phyloP scores from a whole-genome alignment of 2,329 filamentous ascomycete genomes.

The Alternaria angustiovoidea region DNA sequence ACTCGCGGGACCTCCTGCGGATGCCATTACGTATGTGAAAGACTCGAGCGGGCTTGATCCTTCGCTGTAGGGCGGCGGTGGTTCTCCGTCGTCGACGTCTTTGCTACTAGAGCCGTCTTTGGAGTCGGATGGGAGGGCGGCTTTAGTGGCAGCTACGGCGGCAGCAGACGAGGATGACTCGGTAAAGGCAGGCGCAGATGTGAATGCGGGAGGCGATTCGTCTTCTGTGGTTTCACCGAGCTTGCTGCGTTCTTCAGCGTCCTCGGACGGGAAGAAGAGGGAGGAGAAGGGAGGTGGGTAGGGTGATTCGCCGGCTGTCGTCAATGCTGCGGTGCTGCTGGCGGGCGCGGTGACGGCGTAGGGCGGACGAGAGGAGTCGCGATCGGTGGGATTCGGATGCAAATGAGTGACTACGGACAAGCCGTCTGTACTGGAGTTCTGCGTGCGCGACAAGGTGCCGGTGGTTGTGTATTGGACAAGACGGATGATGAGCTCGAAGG shows the following conservation, averaged over 20 bases:
- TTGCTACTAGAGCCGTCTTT: conserved; percentile 79
- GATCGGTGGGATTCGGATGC: conserved; percentile 37
- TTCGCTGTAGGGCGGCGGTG: conserved; percentile 95
- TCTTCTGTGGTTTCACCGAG: conserved; percentile 46
- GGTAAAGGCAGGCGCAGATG: conserved; percentile 61
- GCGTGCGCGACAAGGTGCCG: conserved; percentile 56
- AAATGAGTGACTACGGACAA: conserved; percentile 57
- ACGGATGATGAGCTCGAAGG: conserved; percentile 35
- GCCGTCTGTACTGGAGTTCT: conserved; percentile 51
- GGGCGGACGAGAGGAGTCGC: conserved; percentile 35
- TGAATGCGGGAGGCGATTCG: conserved; percentile 59
- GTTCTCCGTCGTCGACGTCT: conserved; percentile 80
- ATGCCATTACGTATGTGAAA: conserved; percentile 97
- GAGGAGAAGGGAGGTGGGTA: conserved; percentile 70
- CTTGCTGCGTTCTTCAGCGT: conserved; percentile 58
- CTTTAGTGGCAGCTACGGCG: conserved; percentile 77
- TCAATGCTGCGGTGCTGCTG: conserved; percentile 46
- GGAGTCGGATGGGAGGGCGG: conserved; percentile 80
- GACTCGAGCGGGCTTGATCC: conserved; percentile 89
- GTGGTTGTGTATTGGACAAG: conserved; percentile 35
- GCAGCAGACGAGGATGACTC: conserved; percentile 57
- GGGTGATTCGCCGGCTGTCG: conserved; percentile 61
- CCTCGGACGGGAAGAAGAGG: conserved; percentile 64
- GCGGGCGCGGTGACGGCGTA: conserved; percentile 45
- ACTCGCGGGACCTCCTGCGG: conserved; percentile 94